Evolutionary conservation across 73 alveolate genomes (phyloP).

Genomic region (Tetrahymena thermophila): DNA sequence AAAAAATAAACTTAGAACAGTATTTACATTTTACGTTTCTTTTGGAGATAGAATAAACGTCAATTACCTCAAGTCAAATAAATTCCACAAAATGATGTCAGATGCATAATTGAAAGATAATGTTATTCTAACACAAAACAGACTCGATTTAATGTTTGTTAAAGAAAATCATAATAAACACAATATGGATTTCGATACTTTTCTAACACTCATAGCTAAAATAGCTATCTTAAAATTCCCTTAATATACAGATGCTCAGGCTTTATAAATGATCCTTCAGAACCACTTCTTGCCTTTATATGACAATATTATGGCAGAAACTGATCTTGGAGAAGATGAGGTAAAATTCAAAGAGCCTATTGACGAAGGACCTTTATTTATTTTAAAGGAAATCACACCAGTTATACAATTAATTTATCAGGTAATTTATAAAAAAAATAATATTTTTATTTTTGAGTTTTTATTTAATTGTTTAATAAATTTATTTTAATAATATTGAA

Average conservation of each 20-base stretch:
- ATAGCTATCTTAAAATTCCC: slow-evolving; percentile 9
- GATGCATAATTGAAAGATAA: slow-evolving; percentile 11
- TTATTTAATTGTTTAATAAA: not conserved
- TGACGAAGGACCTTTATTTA: not conserved
- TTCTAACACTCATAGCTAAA: slow-evolving; percentile 5
- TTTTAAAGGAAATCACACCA: not conserved
- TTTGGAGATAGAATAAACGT: slow-evolving; percentile 41
- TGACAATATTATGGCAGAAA: slow-evolving; percentile 24
- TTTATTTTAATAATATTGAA: not conserved
- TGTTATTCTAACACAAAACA: not conserved
- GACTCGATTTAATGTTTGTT: slow-evolving; percentile 17
- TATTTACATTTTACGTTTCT: slow-evolving; percentile 32
- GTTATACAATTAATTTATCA: not conserved
- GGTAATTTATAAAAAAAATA: not conserved
- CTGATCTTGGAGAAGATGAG: slow-evolving; percentile 42
- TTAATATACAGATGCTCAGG: not conserved
- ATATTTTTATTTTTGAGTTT: not conserved
- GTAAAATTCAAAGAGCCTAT: not conserved
- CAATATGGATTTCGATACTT: slow-evolving; percentile 38
- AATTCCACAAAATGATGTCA: slow-evolving; percentile 27
- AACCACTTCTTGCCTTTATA: slow-evolving; percentile 18
- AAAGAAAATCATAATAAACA: slow-evolving; percentile 30
- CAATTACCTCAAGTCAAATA: slow-evolving; percentile 19
- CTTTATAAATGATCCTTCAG: not conserved
- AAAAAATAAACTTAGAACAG: slow-evolving; percentile 17